These are phyloP conservation scores for Ramaria sp. DNA, from an alignment of 768 basidiomycete genomes.

Conservation along the genomic window DNA sequence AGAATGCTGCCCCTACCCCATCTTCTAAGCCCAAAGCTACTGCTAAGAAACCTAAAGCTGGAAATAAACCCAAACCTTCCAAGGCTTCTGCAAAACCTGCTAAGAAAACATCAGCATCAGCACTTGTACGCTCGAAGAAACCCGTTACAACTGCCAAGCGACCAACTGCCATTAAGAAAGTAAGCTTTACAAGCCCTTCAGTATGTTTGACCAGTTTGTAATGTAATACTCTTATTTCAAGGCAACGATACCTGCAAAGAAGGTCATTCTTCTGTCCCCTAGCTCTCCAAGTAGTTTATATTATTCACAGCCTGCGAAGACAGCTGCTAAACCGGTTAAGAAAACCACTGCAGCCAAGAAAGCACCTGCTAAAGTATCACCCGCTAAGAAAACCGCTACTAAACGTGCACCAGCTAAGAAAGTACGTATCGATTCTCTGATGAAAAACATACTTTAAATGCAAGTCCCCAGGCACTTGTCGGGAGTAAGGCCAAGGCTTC, in stretches of 20 bases:
- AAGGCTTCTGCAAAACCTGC: conserved; percentile 1
- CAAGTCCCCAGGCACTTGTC: conserved; percentile 34
- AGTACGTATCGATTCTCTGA: conserved; percentile 23
- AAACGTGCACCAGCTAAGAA: conserved; percentile 55
- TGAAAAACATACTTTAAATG: neutral
- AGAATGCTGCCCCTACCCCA: conserved; percentile 5
- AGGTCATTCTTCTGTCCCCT: neutral
- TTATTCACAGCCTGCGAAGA: conserved; percentile 21
- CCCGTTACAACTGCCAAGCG: neutral
- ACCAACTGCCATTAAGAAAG: neutral
- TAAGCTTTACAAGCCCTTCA: neutral
- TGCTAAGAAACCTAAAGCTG: conserved; percentile 7
- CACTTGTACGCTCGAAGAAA: conserved; percentile 4
- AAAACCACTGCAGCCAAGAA: conserved; percentile 16
- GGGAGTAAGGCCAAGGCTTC: conserved; percentile 26
- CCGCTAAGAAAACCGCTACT: conserved; percentile 19
- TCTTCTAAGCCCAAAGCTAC: conserved; percentile 9
- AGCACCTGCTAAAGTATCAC: conserved; percentile 20
- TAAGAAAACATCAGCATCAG: neutral
- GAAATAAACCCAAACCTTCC: neutral
- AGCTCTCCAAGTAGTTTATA: neutral
- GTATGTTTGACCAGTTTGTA: neutral
- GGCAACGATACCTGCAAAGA: conserved; percentile 3
- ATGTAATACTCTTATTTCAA: neutral
- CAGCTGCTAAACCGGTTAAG: conserved; percentile 12